Evolutionary conservation across 1,139 yeast genomes (phyloP).

Genomic region (Yamadazyma diddensiae): DNA sequence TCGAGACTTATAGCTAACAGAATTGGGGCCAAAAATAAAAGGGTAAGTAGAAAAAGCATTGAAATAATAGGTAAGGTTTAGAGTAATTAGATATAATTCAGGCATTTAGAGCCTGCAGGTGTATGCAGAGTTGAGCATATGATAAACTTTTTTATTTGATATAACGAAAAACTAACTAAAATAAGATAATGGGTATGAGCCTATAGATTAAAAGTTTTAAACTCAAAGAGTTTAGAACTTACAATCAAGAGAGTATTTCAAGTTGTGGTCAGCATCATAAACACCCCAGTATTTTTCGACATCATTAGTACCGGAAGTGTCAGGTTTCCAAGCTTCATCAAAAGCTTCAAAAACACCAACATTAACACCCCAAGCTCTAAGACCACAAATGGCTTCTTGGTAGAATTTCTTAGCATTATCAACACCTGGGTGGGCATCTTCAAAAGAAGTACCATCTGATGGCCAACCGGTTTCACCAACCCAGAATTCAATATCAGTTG

Average conservation of each 20-base stretch:
- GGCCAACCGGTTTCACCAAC: slow-evolving; percentile 99
- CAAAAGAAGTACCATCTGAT: slow-evolving; percentile 76
- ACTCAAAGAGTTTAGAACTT: slow-evolving; percentile 27
- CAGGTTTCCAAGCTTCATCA: slow-evolving; percentile 96
- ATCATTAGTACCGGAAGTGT: slow-evolving; percentile 76
- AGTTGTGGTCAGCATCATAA: slow-evolving; percentile 53
- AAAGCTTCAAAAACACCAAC: slow-evolving; percentile 91
- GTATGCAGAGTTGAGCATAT: no score
- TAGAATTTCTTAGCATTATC: slow-evolving; percentile 76
- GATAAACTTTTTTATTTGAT: no score
- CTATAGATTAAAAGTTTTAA: slow-evolving; percentile 4
- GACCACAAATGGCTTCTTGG: slow-evolving; percentile 85
- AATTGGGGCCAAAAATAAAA: no score
- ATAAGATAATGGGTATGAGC: slow-evolving; percentile 4
- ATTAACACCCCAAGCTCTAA: slow-evolving; percentile 94
- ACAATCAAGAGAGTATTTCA: slow-evolving; percentile 63
- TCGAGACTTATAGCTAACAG: slow-evolving; percentile 6
- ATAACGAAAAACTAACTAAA: no score
- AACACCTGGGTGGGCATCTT: slow-evolving; percentile 60
- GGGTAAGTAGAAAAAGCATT: no score
- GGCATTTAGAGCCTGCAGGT: no score
- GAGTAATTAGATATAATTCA: no score
- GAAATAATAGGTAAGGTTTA: no score
- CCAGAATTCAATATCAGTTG: slow-evolving; percentile 83
- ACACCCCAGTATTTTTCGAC: slow-evolving; percentile 96